These are phyloP conservation scores for Nicotiana knightiana DNA, from an alignment of 257 asterid genomes.

Conservation along the genomic window DNA sequence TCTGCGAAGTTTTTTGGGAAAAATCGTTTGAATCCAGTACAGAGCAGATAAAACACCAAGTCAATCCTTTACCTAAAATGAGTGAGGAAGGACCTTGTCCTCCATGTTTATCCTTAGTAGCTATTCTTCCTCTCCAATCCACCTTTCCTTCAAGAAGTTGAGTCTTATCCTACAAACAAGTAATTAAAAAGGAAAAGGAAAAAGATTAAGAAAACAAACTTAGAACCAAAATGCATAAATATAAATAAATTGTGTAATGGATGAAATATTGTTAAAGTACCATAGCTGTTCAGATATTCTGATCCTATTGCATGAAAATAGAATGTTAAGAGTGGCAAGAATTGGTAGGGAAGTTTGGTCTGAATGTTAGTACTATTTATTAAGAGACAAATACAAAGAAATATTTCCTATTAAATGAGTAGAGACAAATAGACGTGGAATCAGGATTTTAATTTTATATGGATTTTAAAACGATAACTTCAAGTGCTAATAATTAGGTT, in stretches of 20 bases:
- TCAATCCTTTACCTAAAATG: slow-evolving; percentile 35
- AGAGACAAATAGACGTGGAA: neutral
- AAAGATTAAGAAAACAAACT: neutral
- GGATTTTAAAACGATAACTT: too few relatives aligned
- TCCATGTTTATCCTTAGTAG: slow-evolving; percentile 50
- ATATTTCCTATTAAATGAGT: neutral
- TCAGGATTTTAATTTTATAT: too few relatives aligned
- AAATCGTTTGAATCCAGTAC: neutral
- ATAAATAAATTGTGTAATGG: too few relatives aligned
- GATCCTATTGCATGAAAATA: neutral
- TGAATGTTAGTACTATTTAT: neutral
- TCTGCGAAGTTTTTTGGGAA: too few relatives aligned
- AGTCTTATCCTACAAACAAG: slow-evolving; percentile 32
- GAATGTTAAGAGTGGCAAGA: neutral
- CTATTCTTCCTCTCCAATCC: slow-evolving; percentile 67
- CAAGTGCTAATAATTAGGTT: too few relatives aligned
- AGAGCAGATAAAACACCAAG: neutral
- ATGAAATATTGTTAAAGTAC: neutral
- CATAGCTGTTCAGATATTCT: neutral
- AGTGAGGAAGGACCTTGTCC: slow-evolving; percentile 39
- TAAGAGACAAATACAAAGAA: neutral
- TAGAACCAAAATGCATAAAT: neutral
- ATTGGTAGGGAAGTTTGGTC: neutral
- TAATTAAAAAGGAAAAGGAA: neutral
- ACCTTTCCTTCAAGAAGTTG: slow-evolving; percentile 58